Evolutionary conservation across 495 filamentous ascomycete species (phyloP).

Genomic region (Beverwykella pulmonaria): DNA sequence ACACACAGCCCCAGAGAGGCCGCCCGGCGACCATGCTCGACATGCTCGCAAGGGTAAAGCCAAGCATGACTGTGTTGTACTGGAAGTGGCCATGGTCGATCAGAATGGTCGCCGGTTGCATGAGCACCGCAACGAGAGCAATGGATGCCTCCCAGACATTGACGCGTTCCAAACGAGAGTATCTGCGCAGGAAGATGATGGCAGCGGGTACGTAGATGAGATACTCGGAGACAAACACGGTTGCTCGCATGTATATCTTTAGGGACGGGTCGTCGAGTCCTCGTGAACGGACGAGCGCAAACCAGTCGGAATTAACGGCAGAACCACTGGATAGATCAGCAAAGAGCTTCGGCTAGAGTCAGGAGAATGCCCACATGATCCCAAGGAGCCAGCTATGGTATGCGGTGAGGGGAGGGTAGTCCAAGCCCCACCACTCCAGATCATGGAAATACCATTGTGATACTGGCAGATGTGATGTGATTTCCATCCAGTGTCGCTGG

Average conservation of each 20-base stretch:
- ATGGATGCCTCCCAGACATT: constrained; percentile 77
- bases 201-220: constrained; percentile 83
- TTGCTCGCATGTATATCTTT: constrained; percentile 94
- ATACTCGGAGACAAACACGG: constrained; percentile 87
- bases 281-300: constrained; percentile 81
- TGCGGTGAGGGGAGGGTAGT: constrained; percentile 95
- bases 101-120: constrained; percentile 89
- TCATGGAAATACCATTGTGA: constrained; percentile 98
- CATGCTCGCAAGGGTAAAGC: constrained; percentile 79
- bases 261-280: constrained; percentile 74
- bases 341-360: constrained; percentile 7
- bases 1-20: constrained; percentile 83
- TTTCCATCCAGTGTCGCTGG: constrained; percentile 98
- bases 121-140: constrained; percentile 83
- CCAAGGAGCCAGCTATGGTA: constrained; percentile 96
- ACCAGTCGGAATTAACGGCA: constrained; percentile 80
- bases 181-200: constrained; percentile 78
- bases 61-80: constrained; percentile 98
- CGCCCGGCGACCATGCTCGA: constrained; percentile 84
- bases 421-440: constrained; percentile 93
- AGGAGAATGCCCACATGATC: constrained; percentile 62
- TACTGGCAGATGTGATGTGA: constrained; percentile 83
- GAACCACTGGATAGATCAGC: constrained; percentile 59
- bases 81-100: constrained; percentile 99
- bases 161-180: constrained; percentile 70